These are phyloP conservation scores for Cavenderia fasciculata DNA, from an alignment of 78 protist species.

Conservation along the genomic window DNA sequence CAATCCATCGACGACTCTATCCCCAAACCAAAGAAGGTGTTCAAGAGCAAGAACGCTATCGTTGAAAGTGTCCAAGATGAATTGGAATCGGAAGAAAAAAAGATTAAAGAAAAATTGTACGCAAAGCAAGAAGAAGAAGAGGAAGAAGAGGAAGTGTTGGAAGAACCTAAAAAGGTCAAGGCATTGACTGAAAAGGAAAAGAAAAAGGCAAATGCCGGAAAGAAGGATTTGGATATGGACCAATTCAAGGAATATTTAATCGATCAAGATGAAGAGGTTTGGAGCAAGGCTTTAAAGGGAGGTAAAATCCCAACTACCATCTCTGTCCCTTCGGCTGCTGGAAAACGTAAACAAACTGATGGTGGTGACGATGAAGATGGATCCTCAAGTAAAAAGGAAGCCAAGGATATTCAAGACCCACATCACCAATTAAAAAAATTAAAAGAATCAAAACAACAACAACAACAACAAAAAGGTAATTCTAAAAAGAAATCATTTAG, in stretches of 20 bases:
- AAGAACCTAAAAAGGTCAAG: slow-evolving; percentile 30
- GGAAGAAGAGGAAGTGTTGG: slow-evolving; percentile 25
- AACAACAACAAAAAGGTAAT: no score
- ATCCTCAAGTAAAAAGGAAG: no score
- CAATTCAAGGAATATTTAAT: slow-evolving; percentile 1
- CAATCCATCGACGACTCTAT: slow-evolving; percentile 33
- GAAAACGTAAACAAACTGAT: slow-evolving; percentile 10
- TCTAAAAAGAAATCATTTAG: no score
- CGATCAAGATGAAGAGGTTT: slow-evolving; percentile 46
- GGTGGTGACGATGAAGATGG: background rate
- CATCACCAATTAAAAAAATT: no score
- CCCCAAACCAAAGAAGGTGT: slow-evolving; percentile 4
- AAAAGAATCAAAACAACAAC: no score
- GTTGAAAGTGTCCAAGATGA: slow-evolving; percentile 21
- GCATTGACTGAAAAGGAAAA: background rate
- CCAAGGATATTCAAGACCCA: no score
- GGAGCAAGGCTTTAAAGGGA: slow-evolving; percentile 40
- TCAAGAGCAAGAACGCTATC: slow-evolving; percentile 46
- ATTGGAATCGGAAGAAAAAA: no score
- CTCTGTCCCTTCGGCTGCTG: slow-evolving; percentile 5
- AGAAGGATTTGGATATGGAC: background rate
- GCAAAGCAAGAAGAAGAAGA: no score
- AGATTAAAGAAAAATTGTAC: no score
- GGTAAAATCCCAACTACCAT: slow-evolving; percentile 11
- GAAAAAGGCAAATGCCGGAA: background rate